Percentiles rank a stretch among this genome's conserved stretches.
phyloP scores from a whole-genome alignment of 2,329 filamentous ascomycete species.

The Colletotrichum camelliae region DNA sequence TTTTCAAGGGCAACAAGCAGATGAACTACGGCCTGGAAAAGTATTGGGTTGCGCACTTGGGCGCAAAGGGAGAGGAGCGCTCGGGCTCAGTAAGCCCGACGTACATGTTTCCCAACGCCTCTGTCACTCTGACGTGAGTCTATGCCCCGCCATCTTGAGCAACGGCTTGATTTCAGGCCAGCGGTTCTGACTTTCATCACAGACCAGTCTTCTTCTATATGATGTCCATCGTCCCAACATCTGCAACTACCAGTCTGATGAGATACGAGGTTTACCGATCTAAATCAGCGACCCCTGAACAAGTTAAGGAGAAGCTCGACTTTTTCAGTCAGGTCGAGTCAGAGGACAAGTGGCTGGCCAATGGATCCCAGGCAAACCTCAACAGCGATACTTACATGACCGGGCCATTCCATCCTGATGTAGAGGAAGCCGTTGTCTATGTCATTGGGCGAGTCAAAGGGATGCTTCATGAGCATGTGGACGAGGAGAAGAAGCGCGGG shows the following conservation, averaged over 20 bases:
- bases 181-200: background rate
- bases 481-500: background rate
- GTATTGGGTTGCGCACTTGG: background rate
- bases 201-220: background rate
- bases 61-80: slow-evolving; percentile 26
- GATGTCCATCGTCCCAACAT: slow-evolving; percentile 15
- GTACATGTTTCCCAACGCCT: slow-evolving; percentile 45
- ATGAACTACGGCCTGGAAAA: slow-evolving; percentile 37
- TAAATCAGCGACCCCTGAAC: slow-evolving; percentile 48
- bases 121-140: slow-evolving; percentile 45
- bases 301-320: slow-evolving; percentile 43
- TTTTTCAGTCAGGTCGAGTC: slow-evolving; percentile 57
- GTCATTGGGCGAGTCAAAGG: background rate
- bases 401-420: background rate
- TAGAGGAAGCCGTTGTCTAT: background rate
- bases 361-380: slow-evolving; percentile 53
- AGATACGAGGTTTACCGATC: slow-evolving; percentile 59
- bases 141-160: fast-evolving
- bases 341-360: slow-evolving; percentile 56
- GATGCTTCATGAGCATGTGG: background rate
- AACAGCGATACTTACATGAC: slow-evolving; percentile 27
- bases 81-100: slow-evolving; percentile 33
- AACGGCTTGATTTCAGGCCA: fast-evolving
- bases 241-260: slow-evolving; percentile 43
- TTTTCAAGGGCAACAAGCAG: background rate